Percentiles rank a stretch among this genome's conserved stretches.
phyloP scores from a whole-genome alignment of 2,329 filamentous ascomycete genomes.

The Lachnellula hyalina region DNA sequence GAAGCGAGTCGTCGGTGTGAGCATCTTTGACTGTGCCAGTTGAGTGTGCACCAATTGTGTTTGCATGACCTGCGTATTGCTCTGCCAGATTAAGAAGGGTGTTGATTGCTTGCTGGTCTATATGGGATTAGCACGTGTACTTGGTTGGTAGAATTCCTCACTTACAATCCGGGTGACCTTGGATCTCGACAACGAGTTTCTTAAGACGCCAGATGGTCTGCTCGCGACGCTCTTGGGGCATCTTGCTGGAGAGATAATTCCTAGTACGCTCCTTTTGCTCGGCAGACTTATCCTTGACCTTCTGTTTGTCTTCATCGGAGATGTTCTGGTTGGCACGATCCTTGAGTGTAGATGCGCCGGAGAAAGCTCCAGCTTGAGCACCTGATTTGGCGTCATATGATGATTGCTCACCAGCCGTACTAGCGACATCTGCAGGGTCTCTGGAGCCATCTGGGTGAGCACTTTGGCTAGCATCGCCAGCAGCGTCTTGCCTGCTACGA shows the following conservation, averaged over 20 bases:
- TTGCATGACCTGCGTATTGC: slow-evolving; percentile 73
- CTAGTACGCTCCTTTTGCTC: slow-evolving; percentile 51
- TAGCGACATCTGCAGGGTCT: slow-evolving; percentile 47
- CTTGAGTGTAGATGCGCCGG: slow-evolving; percentile 39
- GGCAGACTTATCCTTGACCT: slow-evolving; percentile 42
- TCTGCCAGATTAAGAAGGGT: slow-evolving; percentile 81
- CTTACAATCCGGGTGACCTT: slow-evolving; percentile 84
- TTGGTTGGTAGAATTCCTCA: slow-evolving; percentile 10
- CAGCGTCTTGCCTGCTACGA: slow-evolving; percentile 54
- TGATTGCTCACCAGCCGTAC: slow-evolving; percentile 45
- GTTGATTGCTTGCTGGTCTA: slow-evolving; percentile 80
- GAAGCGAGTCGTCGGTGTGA: slow-evolving; percentile 57
- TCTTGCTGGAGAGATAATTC: slow-evolving; percentile 78
- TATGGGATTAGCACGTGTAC: slow-evolving; percentile 23
- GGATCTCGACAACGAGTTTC: slow-evolving; percentile 97
- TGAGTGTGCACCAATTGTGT: slow-evolving; percentile 57
- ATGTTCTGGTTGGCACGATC: slow-evolving; percentile 57
- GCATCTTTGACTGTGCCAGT: slow-evolving; percentile 68
- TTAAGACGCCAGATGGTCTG: slow-evolving; percentile 89
- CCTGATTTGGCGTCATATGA: slow-evolving; percentile 39
- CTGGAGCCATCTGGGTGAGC: slow-evolving; percentile 52
- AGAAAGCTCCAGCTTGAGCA: slow-evolving; percentile 40
- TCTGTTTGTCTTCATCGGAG: slow-evolving; percentile 55
- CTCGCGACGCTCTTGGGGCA: slow-evolving; percentile 88
- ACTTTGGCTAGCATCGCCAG: slow-evolving; percentile 49